Evolutionary conservation across 257 asterid genomes (phyloP).

Genomic region (Verbena officinalis): DNA sequence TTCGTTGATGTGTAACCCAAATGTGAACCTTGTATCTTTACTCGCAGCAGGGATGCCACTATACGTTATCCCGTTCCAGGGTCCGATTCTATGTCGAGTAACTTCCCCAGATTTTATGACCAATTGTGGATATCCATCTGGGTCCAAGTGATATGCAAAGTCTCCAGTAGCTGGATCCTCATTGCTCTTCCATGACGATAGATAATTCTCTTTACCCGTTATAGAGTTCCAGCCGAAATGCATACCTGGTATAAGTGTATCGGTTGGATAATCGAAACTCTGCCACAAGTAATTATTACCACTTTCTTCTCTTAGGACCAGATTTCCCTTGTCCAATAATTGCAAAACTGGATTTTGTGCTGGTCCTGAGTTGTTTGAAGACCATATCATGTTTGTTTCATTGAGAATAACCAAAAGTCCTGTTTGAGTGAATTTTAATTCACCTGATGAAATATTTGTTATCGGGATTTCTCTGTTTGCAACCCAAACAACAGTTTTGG

Average conservation of each 20-base stretch:
- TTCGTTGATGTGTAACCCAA: slow-evolving; percentile 28
- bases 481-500: slow-evolving; percentile 19
- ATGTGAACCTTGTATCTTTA: background rate
- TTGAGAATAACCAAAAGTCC: no score
- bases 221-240: no score
- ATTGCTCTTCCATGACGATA: slow-evolving; percentile 33
- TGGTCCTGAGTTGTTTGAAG: slow-evolving; percentile 23
- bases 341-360: no score
- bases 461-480: slow-evolving; percentile 29
- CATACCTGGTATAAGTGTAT: no score
- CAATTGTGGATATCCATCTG: slow-evolving; percentile 37
- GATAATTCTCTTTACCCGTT: no score
- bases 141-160: slow-evolving; percentile 28
- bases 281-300: no score
- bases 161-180: slow-evolving; percentile 52
- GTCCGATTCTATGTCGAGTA: slow-evolving; percentile 30
- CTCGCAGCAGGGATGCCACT: slow-evolving; percentile 35
- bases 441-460: no score
- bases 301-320: no score
- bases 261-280: no score
- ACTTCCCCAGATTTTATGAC: background rate
- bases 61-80: slow-evolving; percentile 47
- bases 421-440: no score
- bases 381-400: slow-evolving; percentile 41
- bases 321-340: no score